Percentiles rank a stretch among this genome's conserved stretches.
phyloP scores from a whole-genome alignment of 139 green algal genomes.

The Mychonastes homosphaera region DNA sequence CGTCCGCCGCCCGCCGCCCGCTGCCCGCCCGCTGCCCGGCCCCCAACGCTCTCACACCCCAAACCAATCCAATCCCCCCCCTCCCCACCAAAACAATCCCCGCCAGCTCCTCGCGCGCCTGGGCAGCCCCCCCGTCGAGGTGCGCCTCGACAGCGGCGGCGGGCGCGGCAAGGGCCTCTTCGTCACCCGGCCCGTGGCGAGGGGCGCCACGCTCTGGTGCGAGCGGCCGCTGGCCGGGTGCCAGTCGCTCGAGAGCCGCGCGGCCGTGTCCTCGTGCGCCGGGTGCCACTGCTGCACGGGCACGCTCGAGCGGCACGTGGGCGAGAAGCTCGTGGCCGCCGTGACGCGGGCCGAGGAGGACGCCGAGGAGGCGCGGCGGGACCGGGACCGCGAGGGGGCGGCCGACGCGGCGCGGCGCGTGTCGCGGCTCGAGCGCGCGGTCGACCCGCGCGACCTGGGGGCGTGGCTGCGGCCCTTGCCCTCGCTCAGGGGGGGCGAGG shows the following conservation, averaged over 20 bases:
- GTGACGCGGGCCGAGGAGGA: neutral
- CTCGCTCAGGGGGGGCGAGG: neutral
- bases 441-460: no score
- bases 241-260: neutral
- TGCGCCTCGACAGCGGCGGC: slow-evolving; percentile 25
- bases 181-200: slow-evolving; percentile 18
- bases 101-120: neutral
- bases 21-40: no score
- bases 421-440: no score
- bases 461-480: neutral
- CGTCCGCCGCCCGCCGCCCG: no score
- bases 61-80: no score
- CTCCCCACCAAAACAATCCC: neutral
- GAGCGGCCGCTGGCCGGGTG: slow-evolving; percentile 37
- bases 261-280: neutral
- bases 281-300: slow-evolving; percentile 34
- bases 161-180: slow-evolving; percentile 44
- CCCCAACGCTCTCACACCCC: no score
- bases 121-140: slow-evolving; percentile 8
- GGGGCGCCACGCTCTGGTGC: slow-evolving; percentile 25
- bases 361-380: no score
- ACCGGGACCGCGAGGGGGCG: no score
- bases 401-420: no score
- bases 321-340: slow-evolving; percentile 22
- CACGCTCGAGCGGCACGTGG: slow-evolving; percentile 38